A percentile compares a stretch with the other conserved stretches of the same genome.
These are phyloP conservation scores for Sapria himalayana DNA, from an alignment of 345 rosid species.

Conservation along the genomic window DNA sequence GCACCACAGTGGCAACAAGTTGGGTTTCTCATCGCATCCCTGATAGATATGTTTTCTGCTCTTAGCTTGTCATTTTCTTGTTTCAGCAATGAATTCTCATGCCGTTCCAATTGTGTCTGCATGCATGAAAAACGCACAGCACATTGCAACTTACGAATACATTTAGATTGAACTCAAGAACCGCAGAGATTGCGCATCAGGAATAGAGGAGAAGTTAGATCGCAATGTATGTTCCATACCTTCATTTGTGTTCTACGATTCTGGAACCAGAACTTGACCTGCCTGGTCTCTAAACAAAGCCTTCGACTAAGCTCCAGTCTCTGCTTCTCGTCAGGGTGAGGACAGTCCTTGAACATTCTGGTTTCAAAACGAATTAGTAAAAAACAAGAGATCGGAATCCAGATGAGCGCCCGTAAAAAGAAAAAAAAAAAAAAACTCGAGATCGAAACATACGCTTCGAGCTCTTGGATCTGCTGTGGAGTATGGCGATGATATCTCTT, in stretches of 20 bases:
- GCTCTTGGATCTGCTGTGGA: conserved; percentile 99
- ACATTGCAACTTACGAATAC: too few species aligned
- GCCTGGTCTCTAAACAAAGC: conserved; percentile 72
- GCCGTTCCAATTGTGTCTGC: conserved; percentile 84
- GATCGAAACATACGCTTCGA: conserved; percentile 50
- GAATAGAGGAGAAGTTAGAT: too few species aligned
- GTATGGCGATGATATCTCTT: conserved; percentile 99
- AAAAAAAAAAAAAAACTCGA: conserved; percentile 3
- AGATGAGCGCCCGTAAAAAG: not conserved
- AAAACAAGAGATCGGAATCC: not conserved
- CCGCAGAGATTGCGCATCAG: too few species aligned
- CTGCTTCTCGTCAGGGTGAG: conserved; percentile 95
- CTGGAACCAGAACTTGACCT: conserved; percentile 95
- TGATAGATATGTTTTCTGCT: conserved; percentile 71
- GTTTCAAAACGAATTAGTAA: not conserved
- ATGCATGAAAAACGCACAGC: too few species aligned
- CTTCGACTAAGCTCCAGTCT: conserved; percentile 56
- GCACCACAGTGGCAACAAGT: conserved; percentile 81
- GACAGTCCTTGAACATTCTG: conserved; percentile 75
- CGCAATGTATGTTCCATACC: conserved; percentile 20
- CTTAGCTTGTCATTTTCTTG: conserved; percentile 87
- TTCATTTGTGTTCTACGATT: conserved; percentile 96
- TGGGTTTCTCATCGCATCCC: conserved; percentile 83
- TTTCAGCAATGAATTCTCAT: conserved; percentile 60
- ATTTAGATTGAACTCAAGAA: too few species aligned